Base-by-base conservation (phyloP, 2,329 filamentous ascomycete genomes). In the Aspergillus oerlinghausenensis region DNA sequence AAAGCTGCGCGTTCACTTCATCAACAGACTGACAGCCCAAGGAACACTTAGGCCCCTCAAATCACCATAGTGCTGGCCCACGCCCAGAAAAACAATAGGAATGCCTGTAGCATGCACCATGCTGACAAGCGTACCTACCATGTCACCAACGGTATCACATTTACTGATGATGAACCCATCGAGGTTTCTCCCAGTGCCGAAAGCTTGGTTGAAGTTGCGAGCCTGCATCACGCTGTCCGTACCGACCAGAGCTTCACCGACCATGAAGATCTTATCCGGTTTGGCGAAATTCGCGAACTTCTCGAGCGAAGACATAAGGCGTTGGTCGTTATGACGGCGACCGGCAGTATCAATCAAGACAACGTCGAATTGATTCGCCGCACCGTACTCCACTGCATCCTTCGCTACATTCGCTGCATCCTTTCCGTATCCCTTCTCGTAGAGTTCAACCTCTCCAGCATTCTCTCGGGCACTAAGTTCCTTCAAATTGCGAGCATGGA, bases 111-210 rank as follows among this genome's bases (percentile, higher is more conserved):
- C 93, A 77, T 97, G 93, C 42, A 99, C 93, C 80, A 99, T 93
- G 72, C 90, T 96, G 60, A 99, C 94, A 61, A 99, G 80, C 2
- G 93, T 97, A 2, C 88, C 92, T 47, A 97, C 92, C 92, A 97
- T 97, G 77, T 97, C 93, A n/a, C 94, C 95, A 40, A 99, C 95
- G 0, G 94, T 99, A 77, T 99, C 94, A 73, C 94, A 97, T 76
- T 99, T 99, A 59, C 88, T 93, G 66, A 99, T 97, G 71, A 99
- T 96, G 75, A 99, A 99, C 5, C 94, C 94, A 75, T 99, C 95
- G 40, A 99, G 82, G 28, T 84, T 84, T 56, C 93, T 82, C 14
- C 86, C 87, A 4, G 84, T 81, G 32, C 94, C 95, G 76, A 99
- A 97, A 2, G 90, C 89, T 40, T 88, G 86, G 70, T 97, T 97